These are phyloP conservation scores for Infundibulicybe gibba DNA, from an alignment of 768 basidiomycete genomes.

Conservation along the genomic window DNA sequence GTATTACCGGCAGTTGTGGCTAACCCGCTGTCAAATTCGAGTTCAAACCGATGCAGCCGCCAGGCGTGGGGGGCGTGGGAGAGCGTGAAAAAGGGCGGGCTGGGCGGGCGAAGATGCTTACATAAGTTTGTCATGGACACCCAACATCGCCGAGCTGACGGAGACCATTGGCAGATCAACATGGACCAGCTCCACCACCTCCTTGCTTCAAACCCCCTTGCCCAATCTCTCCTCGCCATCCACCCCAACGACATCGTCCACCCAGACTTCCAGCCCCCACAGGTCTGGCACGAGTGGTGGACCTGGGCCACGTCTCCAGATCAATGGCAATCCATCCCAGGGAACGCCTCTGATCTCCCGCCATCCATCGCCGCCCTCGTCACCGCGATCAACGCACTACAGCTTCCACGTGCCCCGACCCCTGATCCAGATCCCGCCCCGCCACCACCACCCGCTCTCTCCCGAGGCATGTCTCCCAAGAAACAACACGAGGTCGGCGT, in stretches of 20 bases:
- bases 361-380: constrained; percentile 1
- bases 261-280: constrained; percentile 16
- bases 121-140: too few species aligned
- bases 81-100: too few species aligned
- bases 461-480: constrained; percentile 68
- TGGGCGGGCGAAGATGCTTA: too few species aligned
- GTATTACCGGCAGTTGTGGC: too few species aligned
- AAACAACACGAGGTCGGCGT: constrained; percentile 68
- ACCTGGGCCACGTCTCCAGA: constrained; percentile 13
- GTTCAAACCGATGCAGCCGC: too few species aligned
- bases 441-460: constrained; percentile 9
- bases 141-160: not conserved
- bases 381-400: constrained; percentile 1
- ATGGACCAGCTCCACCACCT: constrained; percentile 4
- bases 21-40: too few species aligned
- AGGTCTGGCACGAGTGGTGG: constrained; percentile 10
- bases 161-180: constrained; percentile 5
- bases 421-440: constrained; percentile 14
- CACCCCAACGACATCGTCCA: constrained; percentile 46
- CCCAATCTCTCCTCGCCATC: constrained; percentile 30
- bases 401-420: constrained; percentile 16
- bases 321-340: constrained; percentile 13
- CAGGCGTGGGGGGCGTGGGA: too few species aligned
- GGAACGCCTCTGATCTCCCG: not conserved
- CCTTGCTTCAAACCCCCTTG: constrained; percentile 3